Base-by-base conservation (phyloP, 805 yeast genomes). In the Ogataea populi-albae region DNA sequence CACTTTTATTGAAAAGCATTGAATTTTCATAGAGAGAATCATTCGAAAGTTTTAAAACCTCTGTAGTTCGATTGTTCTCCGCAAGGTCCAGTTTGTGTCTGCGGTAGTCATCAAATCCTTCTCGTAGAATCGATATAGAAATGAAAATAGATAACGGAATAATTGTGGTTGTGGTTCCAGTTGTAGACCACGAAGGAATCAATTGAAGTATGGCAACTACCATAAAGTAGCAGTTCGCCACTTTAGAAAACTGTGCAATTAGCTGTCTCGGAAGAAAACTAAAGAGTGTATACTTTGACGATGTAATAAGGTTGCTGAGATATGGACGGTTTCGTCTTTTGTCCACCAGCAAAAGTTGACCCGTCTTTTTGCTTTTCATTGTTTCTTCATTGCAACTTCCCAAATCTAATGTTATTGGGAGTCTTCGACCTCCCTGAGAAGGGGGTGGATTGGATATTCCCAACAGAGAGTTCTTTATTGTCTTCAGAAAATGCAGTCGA, bases 121-220 rank as follows among this genome's bases (percentile, higher is more conserved):
- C 98, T 47, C 98, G 74, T 6, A 82, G 75, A 62, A 91, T 88
- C 0, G 98, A 86, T 18, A 93, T 85, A 6, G 86, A 69, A 64
- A 93, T 86, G 59, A 93, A 93, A 5, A 93, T 73, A 59, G 81
- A 65, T 38, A 93, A 68, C 2, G 98, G 98, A 26, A 89, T 72
- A 49, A 93, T 91, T 2, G 98, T 93, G 3, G 98, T 93, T 55
- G 79, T 87, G 9, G 88, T 83, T 41, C 98, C 98, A 0, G 98
- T 93, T 5, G 98, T 87, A 1, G 96, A 86, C 97, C 96, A 93
- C 2, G 88, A 77, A 1, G 98, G 98, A 31, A 93, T 81, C 89
- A 91, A 81, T 57, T 93, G 98, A 68, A 93, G 67, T 43, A 93
- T 83, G 2, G 98, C 89, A 12, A 93, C 93, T 3, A 79, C 69